Conservation (phyloP, 768 basidiomycete genomes). For the Leucocoprinus leucothites region DNA sequence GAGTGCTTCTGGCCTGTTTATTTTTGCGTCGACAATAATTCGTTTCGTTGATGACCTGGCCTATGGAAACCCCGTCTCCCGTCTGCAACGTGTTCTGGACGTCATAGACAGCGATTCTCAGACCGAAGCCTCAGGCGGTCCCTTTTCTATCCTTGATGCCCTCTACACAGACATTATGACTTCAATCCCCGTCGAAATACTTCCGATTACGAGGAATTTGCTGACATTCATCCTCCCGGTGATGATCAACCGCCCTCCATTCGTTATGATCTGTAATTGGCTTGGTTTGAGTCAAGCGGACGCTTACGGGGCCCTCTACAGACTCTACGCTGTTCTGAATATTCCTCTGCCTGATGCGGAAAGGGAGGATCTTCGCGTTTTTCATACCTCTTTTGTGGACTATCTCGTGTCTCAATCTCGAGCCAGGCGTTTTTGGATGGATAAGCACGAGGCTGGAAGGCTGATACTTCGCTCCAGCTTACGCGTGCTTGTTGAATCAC, state of each 20-base stretch:
- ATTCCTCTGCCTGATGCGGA: not conserved
- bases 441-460: not conserved
- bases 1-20: conserved; percentile 22
- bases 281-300: not conserved
- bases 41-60: conserved; percentile 16
- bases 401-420: not conserved
- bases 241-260: too few relatives aligned
- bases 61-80: not conserved
- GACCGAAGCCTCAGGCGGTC: not conserved
- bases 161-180: conserved; percentile 9
- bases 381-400: not conserved
- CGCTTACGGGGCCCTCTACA: not conserved
- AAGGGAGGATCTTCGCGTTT: not conserved
- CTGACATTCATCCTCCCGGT: not conserved
- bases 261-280: not conserved
- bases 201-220: not conserved
- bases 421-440: not conserved
- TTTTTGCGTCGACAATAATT: too few relatives aligned
- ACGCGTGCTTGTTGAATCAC: not conserved
- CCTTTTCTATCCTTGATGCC: conserved; percentile 9
- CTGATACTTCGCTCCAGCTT: too few relatives aligned
- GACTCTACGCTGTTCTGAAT: not conserved
- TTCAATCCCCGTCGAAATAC: not conserved
- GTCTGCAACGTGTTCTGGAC: conserved; percentile 6
- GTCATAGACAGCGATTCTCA: not conserved